Evolutionary conservation across 202 grass and related monocot genomes (phyloP).

Genomic region (Panicum virgatum): DNA sequence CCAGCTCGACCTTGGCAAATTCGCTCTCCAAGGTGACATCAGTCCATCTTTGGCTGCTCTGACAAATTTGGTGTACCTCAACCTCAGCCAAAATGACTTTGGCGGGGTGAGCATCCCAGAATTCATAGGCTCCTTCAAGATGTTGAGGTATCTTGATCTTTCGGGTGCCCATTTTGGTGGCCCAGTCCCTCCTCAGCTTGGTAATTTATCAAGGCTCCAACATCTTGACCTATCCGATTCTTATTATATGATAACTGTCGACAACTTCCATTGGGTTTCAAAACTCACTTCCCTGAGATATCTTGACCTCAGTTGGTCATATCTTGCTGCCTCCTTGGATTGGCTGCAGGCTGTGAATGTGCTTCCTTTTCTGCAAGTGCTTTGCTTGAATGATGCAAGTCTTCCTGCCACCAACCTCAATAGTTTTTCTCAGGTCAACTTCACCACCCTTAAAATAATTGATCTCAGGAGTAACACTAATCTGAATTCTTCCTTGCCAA

Average conservation of each 20-base stretch:
- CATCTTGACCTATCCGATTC: slow-evolving; percentile 16
- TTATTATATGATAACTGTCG: not conserved
- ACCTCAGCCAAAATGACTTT: slow-evolving; percentile 35
- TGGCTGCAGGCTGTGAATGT: slow-evolving; percentile 49
- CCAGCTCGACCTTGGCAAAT: slow-evolving; percentile 34
- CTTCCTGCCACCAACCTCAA: slow-evolving; percentile 32
- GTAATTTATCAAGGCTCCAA: slow-evolving; percentile 39
- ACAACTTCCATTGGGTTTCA: slow-evolving; percentile 28
- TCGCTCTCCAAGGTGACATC: slow-evolving; percentile 23
- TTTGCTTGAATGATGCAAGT: slow-evolving; percentile 18
- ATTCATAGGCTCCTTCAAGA: slow-evolving; percentile 41
- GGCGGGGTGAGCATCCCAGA: not conserved
- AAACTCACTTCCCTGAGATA: slow-evolving; percentile 31
- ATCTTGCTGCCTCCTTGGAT: slow-evolving; percentile 13
- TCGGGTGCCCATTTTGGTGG: not conserved
- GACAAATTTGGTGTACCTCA: slow-evolving; percentile 38
- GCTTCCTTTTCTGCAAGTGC: slow-evolving; percentile 27
- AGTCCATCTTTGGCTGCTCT: slow-evolving; percentile 32
- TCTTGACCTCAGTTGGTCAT: slow-evolving; percentile 27
- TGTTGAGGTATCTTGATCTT: slow-evolving; percentile 45
- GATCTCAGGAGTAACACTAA: slow-evolving; percentile 13
- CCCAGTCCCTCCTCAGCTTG: slow-evolving; percentile 20
- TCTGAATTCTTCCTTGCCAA: slow-evolving; percentile 36
- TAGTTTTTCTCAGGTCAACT: slow-evolving; percentile 34
- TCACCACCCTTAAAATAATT: slow-evolving; percentile 24